Evolutionary conservation across 2,329 filamentous ascomycete species (phyloP), one percentile per base, ranked within the genome.

Genomic region (Penicillium nordicum): DNA sequence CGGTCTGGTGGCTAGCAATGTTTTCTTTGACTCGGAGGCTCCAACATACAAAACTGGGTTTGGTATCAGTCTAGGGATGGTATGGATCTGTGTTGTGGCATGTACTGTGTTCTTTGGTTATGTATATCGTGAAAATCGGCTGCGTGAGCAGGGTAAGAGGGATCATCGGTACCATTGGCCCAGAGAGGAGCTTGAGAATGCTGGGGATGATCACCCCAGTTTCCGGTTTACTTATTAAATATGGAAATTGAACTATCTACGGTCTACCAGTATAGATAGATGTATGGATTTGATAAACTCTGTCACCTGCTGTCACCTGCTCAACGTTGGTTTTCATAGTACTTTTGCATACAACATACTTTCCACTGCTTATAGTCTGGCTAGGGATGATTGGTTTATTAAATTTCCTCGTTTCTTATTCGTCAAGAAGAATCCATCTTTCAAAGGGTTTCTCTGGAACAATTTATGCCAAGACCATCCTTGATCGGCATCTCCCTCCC

Each of bases 181-280:
- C 0, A 59, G 65, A 53, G 71, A 76, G 23, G 72, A 77, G 60
- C 30, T 70, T 42, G 63, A 69, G 41, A 76, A 73, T 56, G 63
- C 76, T 23, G 75, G 74, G 3, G 75, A 76, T 58, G 72, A 69
- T 50, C 72, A 76, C 64, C 74, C 73, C 12, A 63, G 63, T 38
- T 76, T 75, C 65, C 60, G 70, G 40, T 76, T 73, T 59, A 72
- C 70, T 10, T 74, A 73, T 49, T 62, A 63, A 53, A 21, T 18
- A 23, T 29, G 10, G 10, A 14, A n/a, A 29, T 32, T 23, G 18
- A 23, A 42, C 27, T 40, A 6, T 16, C 5, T 34, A 16, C 14
- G 5, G 1, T 43, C n/a, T 29, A 29, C 3, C 16, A 11, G 2
- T 6, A 11, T 18, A 43, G 5, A 43, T 16, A 43, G 5, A 43